These are phyloP conservation scores for Ceratocystis lukuohia DNA, from an alignment of 2,329 filamentous ascomycete genomes.

Conservation along the genomic window DNA sequence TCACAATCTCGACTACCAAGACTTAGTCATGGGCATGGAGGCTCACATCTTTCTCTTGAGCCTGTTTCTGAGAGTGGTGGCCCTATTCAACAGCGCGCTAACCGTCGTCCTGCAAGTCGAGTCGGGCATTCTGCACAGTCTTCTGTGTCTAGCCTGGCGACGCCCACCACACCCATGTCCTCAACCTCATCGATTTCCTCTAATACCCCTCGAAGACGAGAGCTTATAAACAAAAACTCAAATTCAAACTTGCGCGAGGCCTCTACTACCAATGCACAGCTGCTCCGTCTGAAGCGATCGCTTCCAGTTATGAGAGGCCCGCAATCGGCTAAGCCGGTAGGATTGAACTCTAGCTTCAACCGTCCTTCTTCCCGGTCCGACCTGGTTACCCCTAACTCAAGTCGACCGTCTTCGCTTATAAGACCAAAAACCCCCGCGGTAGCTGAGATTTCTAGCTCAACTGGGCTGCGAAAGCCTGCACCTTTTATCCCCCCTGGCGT, in stretches of 20 bases:
- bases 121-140: slow-evolving; percentile 56
- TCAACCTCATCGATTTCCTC: slow-evolving; percentile 36
- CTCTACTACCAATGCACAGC: slow-evolving; percentile 52
- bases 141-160: slow-evolving; percentile 50
- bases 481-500: slow-evolving; percentile 68
- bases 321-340: slow-evolving; percentile 36
- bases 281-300: slow-evolving; percentile 52
- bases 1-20: slow-evolving; percentile 60
- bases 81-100: slow-evolving; percentile 43
- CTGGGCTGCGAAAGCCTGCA: slow-evolving; percentile 39
- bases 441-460: slow-evolving; percentile 26
- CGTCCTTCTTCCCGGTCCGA: slow-evolving; percentile 33
- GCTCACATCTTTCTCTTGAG: slow-evolving; percentile 65
- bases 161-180: slow-evolving; percentile 43
- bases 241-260: slow-evolving; percentile 40
- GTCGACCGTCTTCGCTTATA: slow-evolving; percentile 26
- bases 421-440: slow-evolving; percentile 63
- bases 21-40: slow-evolving; percentile 48
- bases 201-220: slow-evolving; percentile 45
- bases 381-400: slow-evolving; percentile 2
- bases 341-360: slow-evolving; percentile 38
- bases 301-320: slow-evolving; percentile 43
- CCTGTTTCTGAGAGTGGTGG: slow-evolving; percentile 84
- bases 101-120: slow-evolving; percentile 52
- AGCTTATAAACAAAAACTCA: slow-evolving; percentile 43